A percentile compares a stretch with the other conserved stretches of the same genome.
Evolutionary conservation across 2,329 filamentous ascomycete genomes (phyloP).

Genomic region (Purpureocillium lavendulum): DNA sequence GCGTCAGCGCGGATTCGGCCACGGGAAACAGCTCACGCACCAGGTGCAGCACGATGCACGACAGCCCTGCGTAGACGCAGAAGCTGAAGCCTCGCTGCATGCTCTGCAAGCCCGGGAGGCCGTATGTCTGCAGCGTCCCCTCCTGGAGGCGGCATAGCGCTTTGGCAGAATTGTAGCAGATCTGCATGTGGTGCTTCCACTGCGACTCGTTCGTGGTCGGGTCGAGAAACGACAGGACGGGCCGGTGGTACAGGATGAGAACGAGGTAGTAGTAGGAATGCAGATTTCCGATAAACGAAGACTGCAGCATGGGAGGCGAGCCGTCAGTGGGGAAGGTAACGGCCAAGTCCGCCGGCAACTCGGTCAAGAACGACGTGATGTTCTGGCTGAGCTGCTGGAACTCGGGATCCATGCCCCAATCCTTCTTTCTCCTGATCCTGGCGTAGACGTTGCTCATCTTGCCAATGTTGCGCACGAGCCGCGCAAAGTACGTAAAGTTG

Average conservation of each 20-base stretch:
- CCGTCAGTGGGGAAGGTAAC: constrained; percentile 71
- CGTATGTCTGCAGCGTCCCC: constrained; percentile 66
- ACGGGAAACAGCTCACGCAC: constrained; percentile 45
- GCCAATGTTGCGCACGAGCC: constrained; percentile 69
- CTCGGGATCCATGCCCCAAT: constrained; percentile 81
- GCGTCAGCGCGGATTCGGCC: background rate
- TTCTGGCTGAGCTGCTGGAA: constrained; percentile 72
- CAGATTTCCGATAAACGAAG: constrained; percentile 81
- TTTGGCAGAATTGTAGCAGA: constrained; percentile 80
- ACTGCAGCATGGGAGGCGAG: constrained; percentile 74
- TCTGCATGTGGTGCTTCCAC: constrained; percentile 83
- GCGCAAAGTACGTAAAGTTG: constrained; percentile 75
- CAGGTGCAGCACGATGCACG: constrained; percentile 86
- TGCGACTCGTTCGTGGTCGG: constrained; percentile 60
- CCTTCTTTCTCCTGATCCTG: constrained; percentile 65
- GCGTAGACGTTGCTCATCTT: constrained; percentile 69
- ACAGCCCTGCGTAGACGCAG: constrained; percentile 84
- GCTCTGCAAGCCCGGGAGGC: constrained; percentile 72
- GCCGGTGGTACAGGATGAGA: constrained; percentile 79
- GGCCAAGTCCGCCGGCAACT: constrained; percentile 70
- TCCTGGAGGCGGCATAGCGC: constrained; percentile 81
- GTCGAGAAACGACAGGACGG: constrained; percentile 73
- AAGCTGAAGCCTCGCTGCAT: constrained; percentile 96
- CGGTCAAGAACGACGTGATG: constrained; percentile 67
- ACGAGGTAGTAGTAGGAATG: constrained; percentile 83